Conservation (phyloP, 345 rosid species). For the Brassica nigra region DNA sequence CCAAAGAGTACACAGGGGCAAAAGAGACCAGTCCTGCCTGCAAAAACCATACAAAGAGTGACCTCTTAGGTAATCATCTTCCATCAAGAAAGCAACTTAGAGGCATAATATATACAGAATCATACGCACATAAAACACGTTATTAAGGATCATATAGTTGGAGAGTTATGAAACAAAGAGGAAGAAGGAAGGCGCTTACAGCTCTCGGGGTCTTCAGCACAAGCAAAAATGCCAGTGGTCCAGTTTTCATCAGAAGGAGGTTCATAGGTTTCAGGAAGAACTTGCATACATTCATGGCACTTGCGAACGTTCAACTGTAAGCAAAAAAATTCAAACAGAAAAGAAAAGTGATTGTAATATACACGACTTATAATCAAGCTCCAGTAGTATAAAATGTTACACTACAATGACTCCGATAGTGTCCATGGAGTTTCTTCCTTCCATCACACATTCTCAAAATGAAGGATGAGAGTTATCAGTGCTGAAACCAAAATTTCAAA, state of each 20-base stretch:
- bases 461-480: slow-evolving; percentile 5
- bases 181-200: slow-evolving; percentile 48
- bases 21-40: slow-evolving; percentile 74
- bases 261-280: slow-evolving; percentile 74
- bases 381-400: slow-evolving; percentile 3
- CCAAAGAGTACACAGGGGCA: slow-evolving; percentile 90
- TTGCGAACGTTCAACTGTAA: slow-evolving; percentile 55
- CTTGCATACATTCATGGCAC: slow-evolving; percentile 83
- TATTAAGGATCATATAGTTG: not conserved
- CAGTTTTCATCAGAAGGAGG: slow-evolving; percentile 95
- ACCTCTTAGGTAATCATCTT: not conserved
- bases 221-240: slow-evolving; percentile 80
- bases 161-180: slow-evolving; percentile 8
- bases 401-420: not conserved
- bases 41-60: slow-evolving; percentile 13
- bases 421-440: not conserved
- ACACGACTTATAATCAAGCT: slow-evolving; percentile 8
- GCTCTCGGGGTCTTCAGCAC: slow-evolving; percentile 70
- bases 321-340: slow-evolving; percentile 5
- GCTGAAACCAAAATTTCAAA: not conserved
- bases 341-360: not conserved
- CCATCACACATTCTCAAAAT: not conserved
- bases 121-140: slow-evolving; percentile 13
- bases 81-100: not conserved
- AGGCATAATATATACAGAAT: too few relatives aligned